A percentile compares a stretch with the other conserved stretches of the same genome.
phyloP scores from a whole-genome alignment of 495 filamentous ascomycete species.

The Penicillium paxilli region DNA sequence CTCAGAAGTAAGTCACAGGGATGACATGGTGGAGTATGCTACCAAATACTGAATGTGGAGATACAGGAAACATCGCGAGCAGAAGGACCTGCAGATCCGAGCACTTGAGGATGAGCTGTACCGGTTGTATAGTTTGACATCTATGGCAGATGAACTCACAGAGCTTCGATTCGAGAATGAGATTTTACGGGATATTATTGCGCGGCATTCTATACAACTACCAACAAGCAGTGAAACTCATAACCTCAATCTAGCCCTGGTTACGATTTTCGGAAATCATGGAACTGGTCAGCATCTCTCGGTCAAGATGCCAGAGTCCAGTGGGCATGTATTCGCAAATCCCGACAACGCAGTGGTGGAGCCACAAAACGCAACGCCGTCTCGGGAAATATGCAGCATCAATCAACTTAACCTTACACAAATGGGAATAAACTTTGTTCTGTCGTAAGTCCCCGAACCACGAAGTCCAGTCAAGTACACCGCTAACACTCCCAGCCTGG shows the following conservation, averaged over 20 bases:
- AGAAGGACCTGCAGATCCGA: slow-evolving; percentile 3
- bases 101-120: slow-evolving; percentile 10
- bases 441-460: slow-evolving; percentile 13
- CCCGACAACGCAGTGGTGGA: too few species aligned
- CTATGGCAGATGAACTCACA: background rate
- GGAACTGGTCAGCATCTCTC: background rate
- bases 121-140: background rate
- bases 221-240: background rate
- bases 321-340: background rate
- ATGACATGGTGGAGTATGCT: background rate
- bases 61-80: slow-evolving; percentile 8
- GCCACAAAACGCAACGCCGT: too few species aligned
- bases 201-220: slow-evolving; percentile 2
- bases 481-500: slow-evolving; percentile 4
- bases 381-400: background rate
- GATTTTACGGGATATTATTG: slow-evolving; percentile 1
- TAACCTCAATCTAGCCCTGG: background rate
- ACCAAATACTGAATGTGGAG: background rate
- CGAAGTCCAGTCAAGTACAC: background rate
- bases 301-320: background rate
- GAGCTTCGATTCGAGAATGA: slow-evolving; percentile 4
- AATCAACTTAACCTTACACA: slow-evolving; percentile 1
- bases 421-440: slow-evolving; percentile 17
- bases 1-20: slow-evolving; percentile 1
- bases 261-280: slow-evolving; percentile 1